A percentile compares a stretch with the other conserved stretches of the same genome.
Conservation (phyloP, 768 basidiomycete species). For the Coprinopsis strossmayeri region DNA sequence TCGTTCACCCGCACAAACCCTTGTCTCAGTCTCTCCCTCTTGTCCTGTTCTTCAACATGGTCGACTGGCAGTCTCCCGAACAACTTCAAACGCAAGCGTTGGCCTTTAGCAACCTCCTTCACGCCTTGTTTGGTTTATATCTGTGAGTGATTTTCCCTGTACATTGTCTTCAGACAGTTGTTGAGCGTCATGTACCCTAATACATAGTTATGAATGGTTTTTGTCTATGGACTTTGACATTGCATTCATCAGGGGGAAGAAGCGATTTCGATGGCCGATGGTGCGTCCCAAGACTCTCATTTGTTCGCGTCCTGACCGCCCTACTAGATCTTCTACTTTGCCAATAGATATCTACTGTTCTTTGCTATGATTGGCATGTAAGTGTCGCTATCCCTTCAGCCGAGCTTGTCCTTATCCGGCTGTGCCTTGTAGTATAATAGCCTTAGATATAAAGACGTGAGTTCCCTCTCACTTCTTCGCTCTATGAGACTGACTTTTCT, state of each 20-base stretch:
- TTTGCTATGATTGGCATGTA: slow-evolving; percentile 65
- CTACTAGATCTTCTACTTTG: slow-evolving; percentile 57
- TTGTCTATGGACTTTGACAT: slow-evolving; percentile 60
- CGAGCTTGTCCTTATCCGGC: too few species aligned
- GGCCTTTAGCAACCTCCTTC: slow-evolving; percentile 46
- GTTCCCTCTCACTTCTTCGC: too few species aligned
- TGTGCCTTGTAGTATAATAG: slow-evolving; percentile 36
- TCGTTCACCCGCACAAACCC: too few species aligned
- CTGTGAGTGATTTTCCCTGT: slow-evolving; percentile 26
- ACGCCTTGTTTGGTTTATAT: slow-evolving; percentile 52
- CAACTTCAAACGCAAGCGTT: slow-evolving; percentile 42
- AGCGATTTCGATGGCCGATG: slow-evolving; percentile 62
- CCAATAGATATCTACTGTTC: slow-evolving; percentile 59
- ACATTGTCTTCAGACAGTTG: slow-evolving; percentile 2
- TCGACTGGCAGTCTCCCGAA: slow-evolving; percentile 45
- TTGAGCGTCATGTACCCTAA: too few species aligned
- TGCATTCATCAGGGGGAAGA: slow-evolving; percentile 49
- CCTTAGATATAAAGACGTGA: slow-evolving; percentile 42
- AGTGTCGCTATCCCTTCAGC: too few species aligned
- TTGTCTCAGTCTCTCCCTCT: too few species aligned
- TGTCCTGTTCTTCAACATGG: slow-evolving; percentile 25
- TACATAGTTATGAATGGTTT: slow-evolving; percentile 56
- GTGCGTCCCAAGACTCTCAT: slow-evolving; percentile 25
- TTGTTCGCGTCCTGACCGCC: neutral
- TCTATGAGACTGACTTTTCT: too few species aligned